Base-by-base conservation (phyloP, 768 basidiomycete genomes). In the Kwoniella newhampshirensis region DNA sequence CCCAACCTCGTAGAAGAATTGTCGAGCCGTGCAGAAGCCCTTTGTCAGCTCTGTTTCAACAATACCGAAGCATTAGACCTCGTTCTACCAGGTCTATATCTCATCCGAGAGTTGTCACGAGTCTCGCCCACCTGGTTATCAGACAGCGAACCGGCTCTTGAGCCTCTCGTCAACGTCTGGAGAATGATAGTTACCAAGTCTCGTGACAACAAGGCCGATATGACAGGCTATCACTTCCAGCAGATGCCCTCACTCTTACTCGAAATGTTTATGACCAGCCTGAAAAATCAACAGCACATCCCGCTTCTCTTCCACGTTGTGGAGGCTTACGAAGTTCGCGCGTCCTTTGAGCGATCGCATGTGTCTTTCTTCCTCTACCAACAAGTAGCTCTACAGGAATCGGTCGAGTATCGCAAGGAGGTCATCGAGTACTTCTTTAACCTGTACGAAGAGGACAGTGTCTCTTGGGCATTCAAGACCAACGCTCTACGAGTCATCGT, bases 261-360 rank as follows among this genome's bases (percentile, higher is more conserved):
- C 37, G 81, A 84, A 4, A 84, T 97, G 59, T 91, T 98, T 77
- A 84, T 85, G 62, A 82, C 69, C 11, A 77, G 72, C 63, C 68
- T 78, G 43, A 80, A 85, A 62, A 81, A 83, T 51, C 81, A 83
- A n/a, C 84, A 86, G 40, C 87, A 90, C 42, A 83, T 96, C 44
- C 89, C 94, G 67, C 79, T 99, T 6, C 78, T 98, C 9, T 96
- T 96, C 75, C 91, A 93, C 54, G 79, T 96, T 35, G 85, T 89
- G 45, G 84, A 85, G 11, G 78, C 91, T 44, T 97, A 86, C 77
- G 85, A 86, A 23, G 86, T 87, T 62, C 83, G 85, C 58, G 81
- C 89, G 9, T 85, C 88, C 4, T 84, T 92, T 74, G 93, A 98
- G 71, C 79, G 89, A 17, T 83, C 89, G 27, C 82, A 80, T 39